Evolutionary conservation across 805 yeast species (phyloP).

Genomic region (Yarrowia keelungensis): DNA sequence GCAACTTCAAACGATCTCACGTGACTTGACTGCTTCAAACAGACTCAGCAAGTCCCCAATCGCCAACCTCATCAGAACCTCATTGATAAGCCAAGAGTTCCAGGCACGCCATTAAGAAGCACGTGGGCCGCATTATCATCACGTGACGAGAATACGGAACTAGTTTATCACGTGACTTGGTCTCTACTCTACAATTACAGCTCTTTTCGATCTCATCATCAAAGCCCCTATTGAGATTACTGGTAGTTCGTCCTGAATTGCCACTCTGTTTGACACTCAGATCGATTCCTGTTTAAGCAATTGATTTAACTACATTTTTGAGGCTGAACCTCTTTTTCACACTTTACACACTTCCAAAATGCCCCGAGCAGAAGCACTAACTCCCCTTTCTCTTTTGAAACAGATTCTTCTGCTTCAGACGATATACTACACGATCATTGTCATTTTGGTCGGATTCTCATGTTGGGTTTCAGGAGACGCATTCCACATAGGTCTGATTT

Average conservation of each 20-base stretch:
- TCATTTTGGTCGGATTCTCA: slow-evolving; percentile 66
- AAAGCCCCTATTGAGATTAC: neutral
- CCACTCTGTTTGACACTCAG: no score
- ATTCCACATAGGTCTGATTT: slow-evolving; percentile 71
- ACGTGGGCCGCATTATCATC: neutral
- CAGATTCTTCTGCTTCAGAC: slow-evolving; percentile 82
- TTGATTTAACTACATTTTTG: no score
- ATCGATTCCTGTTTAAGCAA: no score
- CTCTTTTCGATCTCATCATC: no score
- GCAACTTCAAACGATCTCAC: neutral
- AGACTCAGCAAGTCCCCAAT: neutral
- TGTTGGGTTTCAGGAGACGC: slow-evolving; percentile 74
- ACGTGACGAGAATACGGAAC: neutral
- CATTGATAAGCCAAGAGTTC: neutral
- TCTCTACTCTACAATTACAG: neutral
- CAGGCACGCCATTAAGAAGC: neutral
- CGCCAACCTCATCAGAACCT: neutral
- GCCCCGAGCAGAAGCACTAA: slow-evolving; percentile 52
- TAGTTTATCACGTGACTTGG: neutral
- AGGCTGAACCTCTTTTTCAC: neutral
- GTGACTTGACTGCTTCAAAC: neutral
- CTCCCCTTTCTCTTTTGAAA: slow-evolving; percentile 65
- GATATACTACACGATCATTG: slow-evolving; percentile 78
- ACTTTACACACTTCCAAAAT: neutral
- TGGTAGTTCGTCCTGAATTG: no score